Conservation (phyloP, 441 rosid genomes). For the Kokia cookei region DNA sequence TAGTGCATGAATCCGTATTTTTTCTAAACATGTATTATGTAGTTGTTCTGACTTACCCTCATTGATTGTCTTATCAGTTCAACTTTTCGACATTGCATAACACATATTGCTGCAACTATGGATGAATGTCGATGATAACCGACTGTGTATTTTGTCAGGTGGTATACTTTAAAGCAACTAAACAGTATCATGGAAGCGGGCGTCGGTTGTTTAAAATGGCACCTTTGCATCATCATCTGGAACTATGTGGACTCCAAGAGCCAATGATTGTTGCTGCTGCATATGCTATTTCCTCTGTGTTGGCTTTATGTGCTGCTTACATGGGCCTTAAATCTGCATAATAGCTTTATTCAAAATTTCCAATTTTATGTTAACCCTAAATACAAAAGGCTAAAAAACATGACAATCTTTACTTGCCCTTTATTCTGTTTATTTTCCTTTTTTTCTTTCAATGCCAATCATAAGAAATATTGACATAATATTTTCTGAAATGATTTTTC, state of each 20-base stretch:
- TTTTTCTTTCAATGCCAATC: not conserved
- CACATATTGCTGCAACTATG: not conserved
- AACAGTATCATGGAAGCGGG: conserved; percentile 38
- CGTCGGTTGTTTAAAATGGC: conserved; percentile 46
- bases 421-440: not conserved
- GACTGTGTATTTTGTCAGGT: conserved; percentile 33
- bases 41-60: not conserved
- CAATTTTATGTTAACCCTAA: not conserved
- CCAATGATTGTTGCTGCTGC: conserved; percentile 63
- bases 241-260: conserved; percentile 55
- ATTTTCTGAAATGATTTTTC: not conserved
- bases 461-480: too few species aligned
- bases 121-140: not conserved
- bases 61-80: not conserved
- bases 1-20: not conserved
- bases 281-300: conserved; percentile 47
- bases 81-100: not conserved
- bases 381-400: not conserved
- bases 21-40: not conserved
- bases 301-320: conserved; percentile 71
- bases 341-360: not conserved
- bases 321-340: conserved; percentile 70
- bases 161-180: conserved; percentile 39
- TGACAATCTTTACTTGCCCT: not conserved
- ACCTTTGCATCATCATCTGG: conserved; percentile 66